Conservation (phyloP, 495 filamentous ascomycete genomes). For the Aspergillus cavernicola region DNA sequence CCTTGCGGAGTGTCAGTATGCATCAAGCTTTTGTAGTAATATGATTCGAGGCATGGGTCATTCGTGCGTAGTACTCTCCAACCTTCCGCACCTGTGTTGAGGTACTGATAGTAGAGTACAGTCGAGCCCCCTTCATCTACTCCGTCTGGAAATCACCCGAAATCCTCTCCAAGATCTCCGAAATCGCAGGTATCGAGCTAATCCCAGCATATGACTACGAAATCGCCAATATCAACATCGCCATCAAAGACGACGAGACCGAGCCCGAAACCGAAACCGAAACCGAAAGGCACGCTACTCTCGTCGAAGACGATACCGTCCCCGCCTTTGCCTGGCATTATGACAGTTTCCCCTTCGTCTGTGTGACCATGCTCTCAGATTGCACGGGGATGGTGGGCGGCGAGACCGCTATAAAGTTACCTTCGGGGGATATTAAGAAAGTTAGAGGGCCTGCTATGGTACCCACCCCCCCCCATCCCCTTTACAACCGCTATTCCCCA, state of each 20-base stretch:
- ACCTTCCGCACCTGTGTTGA: neutral
- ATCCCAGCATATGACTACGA: constrained; percentile 66
- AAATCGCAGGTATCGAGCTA: constrained; percentile 67
- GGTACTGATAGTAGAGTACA: constrained; percentile 15
- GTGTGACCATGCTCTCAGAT: constrained; percentile 73
- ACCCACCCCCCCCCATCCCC: constrained; percentile 4
- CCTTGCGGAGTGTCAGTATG: constrained; percentile 56
- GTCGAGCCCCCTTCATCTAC: constrained; percentile 62
- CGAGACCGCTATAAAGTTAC: constrained; percentile 63
- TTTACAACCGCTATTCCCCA: neutral
- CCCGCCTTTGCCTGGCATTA: constrained; percentile 67
- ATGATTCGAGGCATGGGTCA: constrained; percentile 62
- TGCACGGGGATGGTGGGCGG: constrained; percentile 67
- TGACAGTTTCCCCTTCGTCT: constrained; percentile 75
- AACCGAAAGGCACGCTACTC: neutral
- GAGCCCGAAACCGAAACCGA: constrained; percentile 29
- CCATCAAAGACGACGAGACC: constrained; percentile 42
- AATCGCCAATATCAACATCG: constrained; percentile 69
- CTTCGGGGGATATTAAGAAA: constrained; percentile 59
- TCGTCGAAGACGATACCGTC: constrained; percentile 30
- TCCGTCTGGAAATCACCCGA: constrained; percentile 65
- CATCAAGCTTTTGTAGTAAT: constrained; percentile 57
- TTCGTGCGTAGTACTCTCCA: constrained; percentile 43
- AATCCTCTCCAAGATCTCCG: constrained; percentile 58
- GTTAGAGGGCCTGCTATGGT: constrained; percentile 66